These are phyloP conservation scores for Exserohilum turcica DNA, from an alignment of 2,329 filamentous ascomycete genomes.

Conservation along the genomic window DNA sequence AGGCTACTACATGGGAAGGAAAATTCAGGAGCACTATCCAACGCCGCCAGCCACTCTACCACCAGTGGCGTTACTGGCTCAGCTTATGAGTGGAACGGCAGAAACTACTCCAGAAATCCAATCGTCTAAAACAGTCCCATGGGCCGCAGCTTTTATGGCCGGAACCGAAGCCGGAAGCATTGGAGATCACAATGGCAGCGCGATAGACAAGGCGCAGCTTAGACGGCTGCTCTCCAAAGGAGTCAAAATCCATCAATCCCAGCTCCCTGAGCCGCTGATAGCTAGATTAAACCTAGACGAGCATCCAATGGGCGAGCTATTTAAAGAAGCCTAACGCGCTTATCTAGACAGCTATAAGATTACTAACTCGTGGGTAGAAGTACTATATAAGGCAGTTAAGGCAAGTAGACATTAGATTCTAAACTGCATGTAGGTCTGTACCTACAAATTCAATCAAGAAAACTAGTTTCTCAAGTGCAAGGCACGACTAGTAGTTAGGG, in stretches of 20 bases:
- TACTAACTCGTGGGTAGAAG: neutral
- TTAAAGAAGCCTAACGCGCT: neutral
- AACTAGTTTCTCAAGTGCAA: conserved; percentile 16
- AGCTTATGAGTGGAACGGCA: neutral
- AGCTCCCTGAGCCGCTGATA: neutral
- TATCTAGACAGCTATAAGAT: neutral
- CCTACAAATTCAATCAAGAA: conserved; percentile 10
- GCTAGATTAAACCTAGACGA: neutral
- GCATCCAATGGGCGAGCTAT: neutral
- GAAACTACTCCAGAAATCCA: neutral
- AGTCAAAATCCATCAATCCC: neutral
- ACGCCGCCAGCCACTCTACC: neutral
- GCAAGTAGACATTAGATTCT: conserved; percentile 3
- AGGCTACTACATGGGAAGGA: neutral
- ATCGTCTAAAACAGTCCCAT: neutral
- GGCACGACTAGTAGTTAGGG: conserved; percentile 18
- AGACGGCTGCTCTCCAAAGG: neutral
- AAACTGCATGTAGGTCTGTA: conserved; percentile 14
- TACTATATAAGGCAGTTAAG: neutral
- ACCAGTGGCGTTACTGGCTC: neutral
- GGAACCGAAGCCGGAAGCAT: neutral
- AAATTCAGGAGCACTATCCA: neutral
- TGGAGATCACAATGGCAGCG: neutral
- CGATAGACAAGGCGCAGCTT: neutral
- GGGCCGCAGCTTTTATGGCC: neutral